Conservation (phyloP, 2,329 filamentous ascomycete species). For the Teratosphaeria viscida region DNA sequence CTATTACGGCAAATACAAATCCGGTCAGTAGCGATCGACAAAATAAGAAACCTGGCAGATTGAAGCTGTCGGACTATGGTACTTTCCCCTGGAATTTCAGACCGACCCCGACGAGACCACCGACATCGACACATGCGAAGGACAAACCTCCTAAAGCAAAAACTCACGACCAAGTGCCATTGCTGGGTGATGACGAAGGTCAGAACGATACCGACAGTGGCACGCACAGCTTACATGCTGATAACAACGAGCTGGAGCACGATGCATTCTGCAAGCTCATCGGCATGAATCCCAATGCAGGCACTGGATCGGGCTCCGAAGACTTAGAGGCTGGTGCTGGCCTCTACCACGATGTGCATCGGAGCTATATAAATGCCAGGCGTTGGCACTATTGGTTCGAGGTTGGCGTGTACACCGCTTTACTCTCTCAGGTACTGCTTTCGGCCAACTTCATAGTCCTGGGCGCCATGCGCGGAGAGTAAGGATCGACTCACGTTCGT, state of each 20-base stretch:
- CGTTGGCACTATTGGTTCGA: slow-evolving; percentile 3
- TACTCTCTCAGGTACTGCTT: slow-evolving; percentile 7
- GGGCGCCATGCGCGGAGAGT: slow-evolving; percentile 4
- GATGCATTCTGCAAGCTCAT: slow-evolving; percentile 6
- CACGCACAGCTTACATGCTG: background rate
- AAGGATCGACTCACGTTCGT: background rate
- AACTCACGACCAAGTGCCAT: background rate
- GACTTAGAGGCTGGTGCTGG: slow-evolving; percentile 3
- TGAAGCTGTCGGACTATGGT: background rate
- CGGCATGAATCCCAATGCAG: background rate
- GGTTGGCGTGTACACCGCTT: slow-evolving; percentile 1
- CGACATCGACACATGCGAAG: background rate
- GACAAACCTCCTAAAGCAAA: background rate
- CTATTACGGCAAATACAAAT: background rate
- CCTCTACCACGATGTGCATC: slow-evolving; percentile 5
- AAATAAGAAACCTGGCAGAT: background rate
- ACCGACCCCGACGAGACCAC: background rate
- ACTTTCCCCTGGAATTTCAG: background rate
- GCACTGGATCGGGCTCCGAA: background rate
- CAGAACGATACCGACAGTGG: background rate
- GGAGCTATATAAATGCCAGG: background rate
- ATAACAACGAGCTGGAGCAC: background rate
- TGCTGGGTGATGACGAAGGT: background rate
- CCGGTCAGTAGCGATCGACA: background rate
- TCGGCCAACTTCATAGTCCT: slow-evolving; percentile 7